phyloP scores from a whole-genome alignment of 225 moss, liverwort and hornwort species.

The Asterella californica region DNA sequence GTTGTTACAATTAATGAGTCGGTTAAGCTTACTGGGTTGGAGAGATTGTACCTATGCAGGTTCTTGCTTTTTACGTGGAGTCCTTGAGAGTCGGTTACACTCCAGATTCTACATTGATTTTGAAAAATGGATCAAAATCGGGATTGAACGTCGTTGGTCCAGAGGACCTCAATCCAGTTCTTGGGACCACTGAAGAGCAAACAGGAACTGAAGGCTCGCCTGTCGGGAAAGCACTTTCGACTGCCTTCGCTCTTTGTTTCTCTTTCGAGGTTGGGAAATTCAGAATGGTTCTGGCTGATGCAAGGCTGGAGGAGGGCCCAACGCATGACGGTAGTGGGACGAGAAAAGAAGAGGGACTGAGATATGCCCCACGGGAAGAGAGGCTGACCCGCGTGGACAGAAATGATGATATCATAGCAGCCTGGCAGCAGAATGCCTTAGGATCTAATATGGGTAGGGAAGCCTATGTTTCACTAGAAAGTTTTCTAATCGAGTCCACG shows the following conservation, averaged over 20 bases:
- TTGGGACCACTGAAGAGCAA: slow-evolving; percentile 9
- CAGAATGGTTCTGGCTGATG: slow-evolving; percentile 29
- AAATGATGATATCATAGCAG: background rate
- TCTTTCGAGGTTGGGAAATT: slow-evolving; percentile 32
- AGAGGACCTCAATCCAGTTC: background rate
- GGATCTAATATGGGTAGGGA: slow-evolving; percentile 29
- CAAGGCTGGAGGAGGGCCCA: slow-evolving; percentile 25
- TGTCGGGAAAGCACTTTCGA: background rate
- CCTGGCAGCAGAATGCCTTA: slow-evolving; percentile 23
- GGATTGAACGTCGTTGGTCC: slow-evolving; percentile 1
- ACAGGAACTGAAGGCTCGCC: background rate
- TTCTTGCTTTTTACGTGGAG: slow-evolving; percentile 31
- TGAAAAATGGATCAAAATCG: slow-evolving; percentile 10
- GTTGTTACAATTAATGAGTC: too few species aligned
- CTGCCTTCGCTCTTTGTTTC: slow-evolving; percentile 28
- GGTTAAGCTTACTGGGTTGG: too few species aligned
- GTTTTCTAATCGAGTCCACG: slow-evolving; percentile 9
- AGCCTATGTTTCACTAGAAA: slow-evolving; percentile 28
- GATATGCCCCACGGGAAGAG: slow-evolving; percentile 23
- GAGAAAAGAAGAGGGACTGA: slow-evolving; percentile 15
- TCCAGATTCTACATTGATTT: slow-evolving; percentile 24
- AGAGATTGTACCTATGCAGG: slow-evolving; percentile 17
- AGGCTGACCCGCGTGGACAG: background rate
- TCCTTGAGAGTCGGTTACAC: slow-evolving; percentile 16
- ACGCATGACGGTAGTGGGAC: slow-evolving; percentile 4